phyloP scores from a whole-genome alignment of 352 stramenopile genomes.

The Synura sp. region DNA sequence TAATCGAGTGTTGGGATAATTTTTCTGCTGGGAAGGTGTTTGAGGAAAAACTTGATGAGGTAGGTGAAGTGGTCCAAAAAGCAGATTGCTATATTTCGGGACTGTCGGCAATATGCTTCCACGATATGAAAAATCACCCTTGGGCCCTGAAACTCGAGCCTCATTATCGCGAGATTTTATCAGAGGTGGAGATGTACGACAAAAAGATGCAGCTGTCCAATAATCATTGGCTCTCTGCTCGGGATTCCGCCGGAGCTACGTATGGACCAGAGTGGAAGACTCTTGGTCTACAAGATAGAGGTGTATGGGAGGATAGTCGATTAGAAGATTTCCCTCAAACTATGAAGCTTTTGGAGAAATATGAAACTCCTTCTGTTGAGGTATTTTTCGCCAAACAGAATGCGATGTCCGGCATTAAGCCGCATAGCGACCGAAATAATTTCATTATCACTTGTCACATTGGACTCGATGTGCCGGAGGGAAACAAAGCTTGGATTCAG shows the following conservation, averaged over 20 bases:
- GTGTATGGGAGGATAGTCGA: constrained; percentile 4
- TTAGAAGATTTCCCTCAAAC: constrained; percentile 16
- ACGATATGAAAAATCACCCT: not conserved
- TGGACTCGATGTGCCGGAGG: constrained; percentile 48
- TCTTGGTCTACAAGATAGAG: constrained; percentile 35
- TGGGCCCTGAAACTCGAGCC: not conserved
- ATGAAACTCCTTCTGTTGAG: not conserved
- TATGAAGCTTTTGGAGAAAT: not conserved
- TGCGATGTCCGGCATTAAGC: not conserved
- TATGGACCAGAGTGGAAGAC: constrained; percentile 41
- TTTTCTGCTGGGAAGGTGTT: not conserved
- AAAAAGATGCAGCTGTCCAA: not conserved
- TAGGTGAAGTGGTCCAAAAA: not conserved
- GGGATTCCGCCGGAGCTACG: not conserved
- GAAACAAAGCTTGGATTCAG: constrained; percentile 46
- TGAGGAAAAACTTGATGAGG: constrained; percentile 28
- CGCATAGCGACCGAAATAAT: constrained; percentile 47
- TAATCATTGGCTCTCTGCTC: not conserved
- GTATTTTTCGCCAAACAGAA: constrained; percentile 34
- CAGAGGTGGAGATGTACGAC: not conserved
- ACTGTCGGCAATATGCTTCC: not conserved
- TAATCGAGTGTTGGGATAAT: constrained; percentile 17
- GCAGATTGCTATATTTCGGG: not conserved
- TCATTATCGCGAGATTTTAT: not conserved
- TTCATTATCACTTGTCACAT: constrained; percentile 52